Percentiles rank a stretch among this genome's conserved stretches.
These are phyloP conservation scores for Ogataea hybrid DNA, from an alignment of 1,139 yeast genomes.

Conservation along the genomic window DNA sequence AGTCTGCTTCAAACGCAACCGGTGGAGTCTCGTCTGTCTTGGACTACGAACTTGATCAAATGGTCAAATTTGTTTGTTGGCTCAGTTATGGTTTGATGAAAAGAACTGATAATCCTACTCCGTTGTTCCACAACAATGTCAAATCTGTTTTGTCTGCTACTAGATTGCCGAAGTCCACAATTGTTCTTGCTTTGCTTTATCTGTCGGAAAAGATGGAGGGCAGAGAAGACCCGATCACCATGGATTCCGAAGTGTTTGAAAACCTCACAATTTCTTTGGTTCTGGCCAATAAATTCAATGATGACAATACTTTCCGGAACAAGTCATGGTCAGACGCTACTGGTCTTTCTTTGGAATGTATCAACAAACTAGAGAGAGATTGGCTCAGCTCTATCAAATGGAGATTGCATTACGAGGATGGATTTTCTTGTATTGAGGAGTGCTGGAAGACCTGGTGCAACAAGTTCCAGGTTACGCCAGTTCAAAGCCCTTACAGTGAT, in stretches of 20 bases:
- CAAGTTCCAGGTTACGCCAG: conserved; percentile 24
- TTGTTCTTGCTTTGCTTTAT: conserved; percentile 76
- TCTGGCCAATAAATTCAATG: conserved; percentile 90
- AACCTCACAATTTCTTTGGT: conserved; percentile 69
- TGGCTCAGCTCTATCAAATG: conserved; percentile 60
- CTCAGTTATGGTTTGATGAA: conserved; percentile 31
- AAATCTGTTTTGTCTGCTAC: conserved; percentile 83
- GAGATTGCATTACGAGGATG: conserved; percentile 40
- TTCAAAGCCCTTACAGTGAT: conserved; percentile 10
- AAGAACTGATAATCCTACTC: conserved; percentile 43
- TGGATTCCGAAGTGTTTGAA: conserved; percentile 51
- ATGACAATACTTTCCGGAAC: conserved; percentile 94
- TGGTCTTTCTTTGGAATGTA: conserved; percentile 58
- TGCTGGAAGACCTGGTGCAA: conserved; percentile 36
- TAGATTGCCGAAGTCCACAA: conserved; percentile 78
- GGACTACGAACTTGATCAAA: conserved; percentile 73
- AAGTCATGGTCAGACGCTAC: conserved; percentile 96
- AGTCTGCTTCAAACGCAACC: conserved; percentile 25
- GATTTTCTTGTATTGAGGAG: conserved; percentile 31
- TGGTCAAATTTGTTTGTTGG: conserved; percentile 64
- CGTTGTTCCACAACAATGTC: conserved; percentile 58
- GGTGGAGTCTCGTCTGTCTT: conserved; percentile 79
- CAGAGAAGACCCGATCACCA: conserved; percentile 29
- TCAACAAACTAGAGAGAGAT: conserved; percentile 66
- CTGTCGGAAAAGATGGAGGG: conserved; percentile 44